Evolutionary conservation across 1,139 yeast species (phyloP).

Genomic region (Taiozyma onychis): DNA sequence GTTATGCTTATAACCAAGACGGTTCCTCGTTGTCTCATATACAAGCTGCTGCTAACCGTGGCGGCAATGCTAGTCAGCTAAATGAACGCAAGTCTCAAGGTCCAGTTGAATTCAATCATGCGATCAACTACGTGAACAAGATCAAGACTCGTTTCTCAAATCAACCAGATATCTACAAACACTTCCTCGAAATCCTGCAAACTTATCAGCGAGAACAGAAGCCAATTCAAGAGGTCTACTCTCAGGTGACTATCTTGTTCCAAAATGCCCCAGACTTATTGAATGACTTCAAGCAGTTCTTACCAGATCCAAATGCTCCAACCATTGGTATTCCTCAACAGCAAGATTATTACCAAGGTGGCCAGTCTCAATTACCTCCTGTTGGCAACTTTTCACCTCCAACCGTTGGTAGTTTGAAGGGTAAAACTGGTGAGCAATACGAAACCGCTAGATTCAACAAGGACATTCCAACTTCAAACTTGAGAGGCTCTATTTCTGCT

Average conservation of each 20-base stretch:
- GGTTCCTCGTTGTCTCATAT: slow-evolving; percentile 29
- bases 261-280: slow-evolving; percentile 90
- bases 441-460: slow-evolving; percentile 11
- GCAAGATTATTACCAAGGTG: slow-evolving; percentile 24
- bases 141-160: slow-evolving; percentile 90
- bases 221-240: slow-evolving; percentile 91
- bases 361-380: slow-evolving; percentile 69
- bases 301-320: slow-evolving; percentile 73
- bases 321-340: slow-evolving; percentile 13
- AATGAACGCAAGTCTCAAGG: slow-evolving; percentile 44
- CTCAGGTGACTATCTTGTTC: slow-evolving; percentile 84
- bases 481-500: slow-evolving; percentile 34
- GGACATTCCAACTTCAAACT: slow-evolving; percentile 26
- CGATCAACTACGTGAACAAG: slow-evolving; percentile 91
- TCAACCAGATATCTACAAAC: slow-evolving; percentile 95
- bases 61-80: slow-evolving; percentile 16
- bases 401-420: slow-evolving; percentile 23
- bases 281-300: slow-evolving; percentile 90
- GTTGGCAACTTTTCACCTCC: slow-evolving; percentile 95
- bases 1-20: slow-evolving; percentile 10
- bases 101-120: slow-evolving; percentile 95
- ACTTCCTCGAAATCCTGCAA: slow-evolving; percentile 88
- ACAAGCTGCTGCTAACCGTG: slow-evolving; percentile 35
- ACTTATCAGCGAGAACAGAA: slow-evolving; percentile 95
- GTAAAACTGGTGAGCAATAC: slow-evolving; percentile 10